Conservation (phyloP, 2,329 filamentous ascomycete species). For the Colletotrichum costaricense region DNA sequence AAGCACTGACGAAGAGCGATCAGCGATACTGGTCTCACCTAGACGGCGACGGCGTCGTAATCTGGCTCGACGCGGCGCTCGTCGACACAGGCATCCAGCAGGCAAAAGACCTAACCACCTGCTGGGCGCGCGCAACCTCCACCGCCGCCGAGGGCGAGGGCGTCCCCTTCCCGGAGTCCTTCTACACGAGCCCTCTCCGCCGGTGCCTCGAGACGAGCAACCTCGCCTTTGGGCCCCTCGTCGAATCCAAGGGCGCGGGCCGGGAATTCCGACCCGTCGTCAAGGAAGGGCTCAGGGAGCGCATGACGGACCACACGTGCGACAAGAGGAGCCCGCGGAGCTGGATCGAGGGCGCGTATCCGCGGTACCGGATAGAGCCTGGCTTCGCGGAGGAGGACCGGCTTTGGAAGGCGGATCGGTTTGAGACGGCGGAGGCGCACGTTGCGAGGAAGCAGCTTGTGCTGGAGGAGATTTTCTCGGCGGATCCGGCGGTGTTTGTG, state of each 20-base stretch:
- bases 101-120: constrained; percentile 60
- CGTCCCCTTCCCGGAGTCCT: too few species aligned
- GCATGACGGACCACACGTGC: constrained; percentile 71
- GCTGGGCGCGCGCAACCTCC: constrained; percentile 57
- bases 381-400: constrained; percentile 67
- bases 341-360: constrained; percentile 62
- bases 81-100: constrained; percentile 64
- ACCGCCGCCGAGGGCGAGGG: too few species aligned
- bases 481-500: constrained; percentile 55
- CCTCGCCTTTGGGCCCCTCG: too few species aligned
- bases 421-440: constrained; percentile 62
- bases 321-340: constrained; percentile 63
- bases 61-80: constrained; percentile 59
- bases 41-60: constrained; percentile 50
- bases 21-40: constrained; percentile 51
- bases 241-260: constrained; percentile 41
- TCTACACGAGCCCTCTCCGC: too few species aligned
- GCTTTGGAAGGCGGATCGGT: constrained; percentile 58
- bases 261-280: constrained; percentile 52
- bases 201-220: too few species aligned
- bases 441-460: constrained; percentile 53
- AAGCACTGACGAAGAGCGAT: background rate
- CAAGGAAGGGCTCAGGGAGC: constrained; percentile 70
- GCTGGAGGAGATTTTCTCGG: constrained; percentile 59
- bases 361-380: constrained; percentile 62